Percentiles rank a stretch among this genome's conserved stretches.
These are phyloP conservation scores for Metschnikowia noctiluminum DNA, from an alignment of 805 yeast genomes.

Conservation along the genomic window DNA sequence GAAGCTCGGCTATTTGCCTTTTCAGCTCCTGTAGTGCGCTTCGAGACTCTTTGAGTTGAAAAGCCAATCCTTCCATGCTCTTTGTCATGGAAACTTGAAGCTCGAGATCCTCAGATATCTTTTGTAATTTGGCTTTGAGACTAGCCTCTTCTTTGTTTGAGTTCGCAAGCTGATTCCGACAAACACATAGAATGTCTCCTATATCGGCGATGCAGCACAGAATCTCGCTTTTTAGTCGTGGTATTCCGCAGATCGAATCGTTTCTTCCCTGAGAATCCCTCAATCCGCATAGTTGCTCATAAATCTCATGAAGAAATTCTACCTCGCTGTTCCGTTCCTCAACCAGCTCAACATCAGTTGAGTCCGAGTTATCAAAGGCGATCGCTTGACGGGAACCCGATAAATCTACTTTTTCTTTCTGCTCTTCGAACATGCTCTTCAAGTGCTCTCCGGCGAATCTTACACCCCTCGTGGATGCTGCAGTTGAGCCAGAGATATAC, in stretches of 20 bases:
- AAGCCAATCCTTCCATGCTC: neutral
- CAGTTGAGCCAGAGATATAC: neutral
- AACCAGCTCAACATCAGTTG: slow-evolving; percentile 14
- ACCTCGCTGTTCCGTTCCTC: neutral
- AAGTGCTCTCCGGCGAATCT: slow-evolving; percentile 5
- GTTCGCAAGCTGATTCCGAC: slow-evolving; percentile 2
- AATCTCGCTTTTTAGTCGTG: slow-evolving; percentile 7
- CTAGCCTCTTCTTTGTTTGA: neutral
- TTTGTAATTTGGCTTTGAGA: slow-evolving; percentile 6
- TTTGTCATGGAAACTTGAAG: neutral
- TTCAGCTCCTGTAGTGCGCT: neutral
- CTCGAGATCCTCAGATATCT: slow-evolving; percentile 1
- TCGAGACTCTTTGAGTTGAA: neutral
- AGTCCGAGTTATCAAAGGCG: slow-evolving; percentile 10
- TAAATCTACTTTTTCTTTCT: too few species aligned
- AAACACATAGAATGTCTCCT: slow-evolving; percentile 1
- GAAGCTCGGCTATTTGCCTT: neutral
- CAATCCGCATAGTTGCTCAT: slow-evolving; percentile 7
- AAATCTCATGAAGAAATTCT: slow-evolving; percentile 4
- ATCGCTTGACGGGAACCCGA: neutral
- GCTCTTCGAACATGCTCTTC: slow-evolving; percentile 3
- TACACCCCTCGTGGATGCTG: slow-evolving; percentile 4
- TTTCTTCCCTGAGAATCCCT: slow-evolving; percentile 2
- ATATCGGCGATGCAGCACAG: slow-evolving; percentile 8
- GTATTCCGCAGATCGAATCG: neutral